Evolutionary conservation across 768 basidiomycete genomes (phyloP).

Genomic region (Paxillus rubicundulus): DNA sequence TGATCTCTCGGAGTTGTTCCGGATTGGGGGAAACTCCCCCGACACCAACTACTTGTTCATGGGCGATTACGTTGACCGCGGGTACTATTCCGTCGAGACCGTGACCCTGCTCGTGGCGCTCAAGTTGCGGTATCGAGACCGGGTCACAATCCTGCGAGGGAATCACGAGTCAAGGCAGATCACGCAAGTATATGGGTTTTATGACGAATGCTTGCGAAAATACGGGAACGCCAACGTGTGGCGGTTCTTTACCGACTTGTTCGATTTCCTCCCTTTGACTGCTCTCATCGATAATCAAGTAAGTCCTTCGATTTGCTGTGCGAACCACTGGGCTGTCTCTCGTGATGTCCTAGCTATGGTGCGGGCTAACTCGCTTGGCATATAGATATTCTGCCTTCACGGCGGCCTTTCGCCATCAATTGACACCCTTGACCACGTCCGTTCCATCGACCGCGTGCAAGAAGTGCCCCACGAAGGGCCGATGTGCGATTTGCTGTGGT

Average conservation of each 20-base stretch:
- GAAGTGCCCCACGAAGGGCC: constrained; percentile 99
- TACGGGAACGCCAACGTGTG: constrained; percentile 99
- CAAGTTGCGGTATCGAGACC: constrained; percentile 96
- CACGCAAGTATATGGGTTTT: constrained; percentile 99
- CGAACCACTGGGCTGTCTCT: background rate
- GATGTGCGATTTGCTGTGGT: constrained; percentile 99
- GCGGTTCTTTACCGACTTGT: constrained; percentile 98
- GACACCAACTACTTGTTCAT: constrained; percentile 99
- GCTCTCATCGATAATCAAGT: constrained; percentile 99
- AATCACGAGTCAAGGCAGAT: constrained; percentile 99
- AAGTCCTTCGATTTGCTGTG: constrained; percentile 35
- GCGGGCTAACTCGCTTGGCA: constrained; percentile 4
- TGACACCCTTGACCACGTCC: constrained; percentile 99
- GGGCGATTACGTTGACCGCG: constrained; percentile 99
- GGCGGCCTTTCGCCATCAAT: constrained; percentile 98
- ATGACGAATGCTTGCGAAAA: constrained; percentile 99
- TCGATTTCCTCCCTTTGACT: constrained; percentile 95
- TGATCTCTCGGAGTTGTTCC: constrained; percentile 97
- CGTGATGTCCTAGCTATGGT: constrained; percentile 3
- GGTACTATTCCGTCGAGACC: constrained; percentile 99
- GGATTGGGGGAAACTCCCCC: constrained; percentile 97
- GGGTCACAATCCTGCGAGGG: constrained; percentile 95
- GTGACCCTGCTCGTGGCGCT: constrained; percentile 95
- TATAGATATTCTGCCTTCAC: constrained; percentile 96
- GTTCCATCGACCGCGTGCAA: constrained; percentile 97